Evolutionary conservation across 2,329 filamentous ascomycete genomes (phyloP), one percentile per base, ranked within the genome.

Genomic region (Fusarium sp.): DNA sequence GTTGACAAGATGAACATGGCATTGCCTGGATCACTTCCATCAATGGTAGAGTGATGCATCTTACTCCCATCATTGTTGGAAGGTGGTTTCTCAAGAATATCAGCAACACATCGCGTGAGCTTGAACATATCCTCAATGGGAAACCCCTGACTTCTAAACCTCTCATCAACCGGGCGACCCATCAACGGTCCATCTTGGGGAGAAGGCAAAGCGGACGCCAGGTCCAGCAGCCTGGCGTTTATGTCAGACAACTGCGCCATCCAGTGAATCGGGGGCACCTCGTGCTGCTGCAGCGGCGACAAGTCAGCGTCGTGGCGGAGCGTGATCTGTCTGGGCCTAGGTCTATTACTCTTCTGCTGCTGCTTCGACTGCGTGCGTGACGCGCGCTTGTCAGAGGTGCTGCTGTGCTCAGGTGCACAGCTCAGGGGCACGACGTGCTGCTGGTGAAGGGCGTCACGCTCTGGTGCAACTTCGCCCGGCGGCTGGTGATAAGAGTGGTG

Each of bases 71-170:
- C 64, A 19, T 54, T 62, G 27, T 60, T 65, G 5, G 66, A 57
- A 2, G 75, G 66, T 5, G 78, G 60, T 29, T 77, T 73, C 48
- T 82, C 78, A 10, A 83, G 67, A 3, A 81, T 77, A 38, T 83
- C 79, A 21, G 82, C 78, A 12, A 84, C 80, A 10, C 74, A 63
- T 12, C 79, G 79, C 9, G 83, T 84, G 29, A 84, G 77, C 59
- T 81, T 78, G 73, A 84, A 84, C 75, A 84, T 80, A 39, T 80
- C 79, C 49, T 84, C 81, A 38, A 84, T 79, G 7, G 83, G 82
- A 49, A 84, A 84, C 29, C 75, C 79, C 63, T 68, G 65, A 29
- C 60, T 65, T 44, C 66, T 77, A 41, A 69, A 77, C 63, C 64
- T 73, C 61, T 74, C 76, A 35, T 75, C 74, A 35, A 59, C 65